These are phyloP conservation scores for Ceratocystis harringtonii DNA, from an alignment of 2,329 filamentous ascomycete species.

Conservation along the genomic window DNA sequence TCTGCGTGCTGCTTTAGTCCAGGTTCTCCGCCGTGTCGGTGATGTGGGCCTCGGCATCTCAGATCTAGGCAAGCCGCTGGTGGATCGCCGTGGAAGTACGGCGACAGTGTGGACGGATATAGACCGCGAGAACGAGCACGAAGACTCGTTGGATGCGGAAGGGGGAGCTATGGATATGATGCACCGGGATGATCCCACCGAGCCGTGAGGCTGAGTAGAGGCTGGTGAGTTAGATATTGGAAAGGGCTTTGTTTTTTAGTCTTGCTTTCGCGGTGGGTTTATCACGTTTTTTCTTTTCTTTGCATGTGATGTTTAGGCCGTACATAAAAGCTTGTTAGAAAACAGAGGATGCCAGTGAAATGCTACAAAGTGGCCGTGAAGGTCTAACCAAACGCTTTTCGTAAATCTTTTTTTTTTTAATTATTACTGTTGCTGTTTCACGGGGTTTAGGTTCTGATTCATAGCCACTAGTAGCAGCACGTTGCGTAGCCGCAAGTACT, in stretches of 20 bases:
- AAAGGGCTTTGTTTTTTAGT: background rate
- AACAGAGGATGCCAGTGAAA: background rate
- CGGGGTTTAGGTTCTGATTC: no score
- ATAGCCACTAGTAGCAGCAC: no score
- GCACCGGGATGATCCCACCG: conserved; percentile 13
- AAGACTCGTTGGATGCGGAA: conserved; percentile 17
- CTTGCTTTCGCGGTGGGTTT: background rate
- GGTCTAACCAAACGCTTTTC: background rate
- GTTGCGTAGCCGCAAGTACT: no score
- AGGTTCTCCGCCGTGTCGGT: conserved; percentile 65
- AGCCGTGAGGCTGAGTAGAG: background rate
- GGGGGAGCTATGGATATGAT: conserved; percentile 24
- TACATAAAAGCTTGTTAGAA: conserved; percentile 1
- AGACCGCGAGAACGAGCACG: conserved; percentile 17
- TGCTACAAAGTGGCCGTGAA: background rate
- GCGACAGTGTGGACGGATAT: conserved; percentile 18
- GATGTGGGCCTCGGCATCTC: conserved; percentile 53
- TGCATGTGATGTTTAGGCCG: background rate
- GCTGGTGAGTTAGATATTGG: background rate
- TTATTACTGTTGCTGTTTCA: no score
- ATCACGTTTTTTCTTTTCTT: background rate
- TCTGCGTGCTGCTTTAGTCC: conserved; percentile 61
- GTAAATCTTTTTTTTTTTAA: no score
- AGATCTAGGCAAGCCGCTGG: conserved; percentile 25
- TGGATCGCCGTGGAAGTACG: conserved; percentile 26